A percentile compares a stretch with the other conserved stretches of the same genome.
phyloP scores from a whole-genome alignment of 192 early-diverging fungal genomes.

The Thoreauomyces humboldtii region DNA sequence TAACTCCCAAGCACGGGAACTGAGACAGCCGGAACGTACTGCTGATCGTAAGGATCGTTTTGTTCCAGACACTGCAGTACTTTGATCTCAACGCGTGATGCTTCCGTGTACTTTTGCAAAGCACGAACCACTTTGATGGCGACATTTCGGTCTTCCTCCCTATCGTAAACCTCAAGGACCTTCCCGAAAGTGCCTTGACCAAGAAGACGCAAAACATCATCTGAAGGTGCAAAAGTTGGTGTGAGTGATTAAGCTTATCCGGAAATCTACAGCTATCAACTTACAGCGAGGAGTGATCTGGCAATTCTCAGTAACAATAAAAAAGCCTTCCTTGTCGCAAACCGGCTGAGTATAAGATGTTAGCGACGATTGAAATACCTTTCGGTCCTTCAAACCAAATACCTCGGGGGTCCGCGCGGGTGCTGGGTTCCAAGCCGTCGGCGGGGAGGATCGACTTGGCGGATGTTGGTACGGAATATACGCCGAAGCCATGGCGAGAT shows the following conservation, averaged over 20 bases:
- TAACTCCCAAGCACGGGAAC: too few relatives aligned
- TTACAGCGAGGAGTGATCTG: slow-evolving; percentile 54
- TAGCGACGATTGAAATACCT: not conserved
- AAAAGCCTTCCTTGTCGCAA: slow-evolving; percentile 95
- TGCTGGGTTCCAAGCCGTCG: too few relatives aligned
- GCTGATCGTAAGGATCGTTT: slow-evolving; percentile 75
- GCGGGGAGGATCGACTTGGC: too few relatives aligned
- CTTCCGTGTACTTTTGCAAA: slow-evolving; percentile 92
- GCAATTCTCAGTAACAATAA: slow-evolving; percentile 70
- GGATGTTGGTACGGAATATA: too few relatives aligned
- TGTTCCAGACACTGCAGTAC: slow-evolving; percentile 78
- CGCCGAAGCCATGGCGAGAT: too few relatives aligned
- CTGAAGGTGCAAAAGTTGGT: slow-evolving; percentile 42
- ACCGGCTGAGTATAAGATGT: slow-evolving; percentile 37
- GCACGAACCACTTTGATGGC: slow-evolving; percentile 96
- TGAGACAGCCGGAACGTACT: slow-evolving; percentile 57
- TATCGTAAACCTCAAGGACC: slow-evolving; percentile 86
- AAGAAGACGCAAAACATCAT: slow-evolving; percentile 77
- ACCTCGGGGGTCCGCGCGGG: too few relatives aligned
- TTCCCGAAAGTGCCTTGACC: slow-evolving; percentile 99
- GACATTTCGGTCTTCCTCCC: slow-evolving; percentile 22
- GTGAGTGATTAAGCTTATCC: not conserved
- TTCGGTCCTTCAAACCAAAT: too few relatives aligned
- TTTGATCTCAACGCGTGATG: slow-evolving; percentile 83
- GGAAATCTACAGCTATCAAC: not conserved